Evolutionary conservation across 2,329 filamentous ascomycete genomes (phyloP).

Genomic region (Xylaria sp.): DNA sequence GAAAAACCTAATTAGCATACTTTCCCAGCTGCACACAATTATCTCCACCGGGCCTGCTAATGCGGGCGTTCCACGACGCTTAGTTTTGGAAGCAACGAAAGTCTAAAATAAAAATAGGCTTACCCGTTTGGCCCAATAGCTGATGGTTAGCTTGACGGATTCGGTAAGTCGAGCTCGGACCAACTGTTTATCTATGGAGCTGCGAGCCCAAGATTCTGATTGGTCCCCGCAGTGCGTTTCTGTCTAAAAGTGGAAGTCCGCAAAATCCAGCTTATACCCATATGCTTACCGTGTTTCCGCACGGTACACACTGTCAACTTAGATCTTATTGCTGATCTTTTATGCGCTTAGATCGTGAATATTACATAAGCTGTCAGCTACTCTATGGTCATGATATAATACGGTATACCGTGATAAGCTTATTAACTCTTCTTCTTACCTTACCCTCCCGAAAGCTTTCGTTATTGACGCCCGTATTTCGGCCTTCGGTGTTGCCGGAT

Average conservation of each 20-base stretch:
- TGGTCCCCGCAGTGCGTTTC: constrained; percentile 19
- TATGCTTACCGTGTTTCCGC: background rate
- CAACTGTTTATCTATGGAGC: constrained; percentile 15
- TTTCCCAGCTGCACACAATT: background rate
- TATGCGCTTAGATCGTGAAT: background rate
- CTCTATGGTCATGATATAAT: background rate
- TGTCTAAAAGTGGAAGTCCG: constrained; percentile 36
- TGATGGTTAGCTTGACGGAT: constrained; percentile 20
- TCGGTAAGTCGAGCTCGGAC: constrained; percentile 34
- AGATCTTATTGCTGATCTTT: constrained; percentile 4
- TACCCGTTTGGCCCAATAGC: constrained; percentile 27
- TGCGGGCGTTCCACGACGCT: background rate
- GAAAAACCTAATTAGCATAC: background rate
- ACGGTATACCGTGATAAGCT: background rate
- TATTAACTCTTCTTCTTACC: background rate
- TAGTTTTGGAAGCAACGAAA: background rate
- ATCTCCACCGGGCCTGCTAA: constrained; percentile 2
- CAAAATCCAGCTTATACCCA: constrained; percentile 17
- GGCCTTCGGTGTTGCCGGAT: background rate
- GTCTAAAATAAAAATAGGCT: background rate
- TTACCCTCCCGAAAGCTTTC: background rate
- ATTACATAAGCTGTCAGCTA: background rate
- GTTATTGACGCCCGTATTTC: background rate
- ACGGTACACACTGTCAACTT: constrained; percentile 12
- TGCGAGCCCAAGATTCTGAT: background rate